Percentiles rank a stretch among this genome's conserved stretches.
Conservation (phyloP, 805 yeast species). For the Metschnikowia lochheadii region DNA sequence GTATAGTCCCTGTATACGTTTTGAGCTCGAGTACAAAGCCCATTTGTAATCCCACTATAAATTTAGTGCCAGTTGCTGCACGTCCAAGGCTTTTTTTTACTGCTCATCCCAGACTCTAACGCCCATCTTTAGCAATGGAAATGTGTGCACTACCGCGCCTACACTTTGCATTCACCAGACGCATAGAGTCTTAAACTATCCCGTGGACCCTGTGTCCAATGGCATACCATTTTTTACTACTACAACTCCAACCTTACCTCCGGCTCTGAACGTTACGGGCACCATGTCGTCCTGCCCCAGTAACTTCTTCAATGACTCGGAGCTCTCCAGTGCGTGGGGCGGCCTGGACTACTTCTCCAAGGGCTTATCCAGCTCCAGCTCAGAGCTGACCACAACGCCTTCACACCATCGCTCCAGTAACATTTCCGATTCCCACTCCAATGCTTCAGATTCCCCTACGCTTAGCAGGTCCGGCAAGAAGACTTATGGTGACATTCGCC, state of each 20-base stretch:
- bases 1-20: too few species aligned
- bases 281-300: slow-evolving; percentile 1
- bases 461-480: slow-evolving; percentile 3
- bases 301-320: not conserved
- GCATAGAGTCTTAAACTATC: not conserved
- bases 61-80: too few species aligned
- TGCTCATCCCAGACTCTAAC: not conserved
- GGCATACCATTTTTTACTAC: not conserved
- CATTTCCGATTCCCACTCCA: slow-evolving; percentile 9
- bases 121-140: slow-evolving; percentile 3
- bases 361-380: slow-evolving; percentile 9
- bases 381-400: slow-evolving; percentile 10
- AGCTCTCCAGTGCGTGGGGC: not conserved
- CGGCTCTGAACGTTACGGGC: not conserved
- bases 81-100: too few species aligned
- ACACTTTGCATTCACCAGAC: not conserved
- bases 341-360: not conserved
- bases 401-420: slow-evolving; percentile 8
- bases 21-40: too few species aligned
- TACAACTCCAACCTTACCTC: not conserved
- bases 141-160: slow-evolving; percentile 3
- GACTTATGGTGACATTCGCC: slow-evolving; percentile 4
- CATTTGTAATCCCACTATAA: too few species aligned
- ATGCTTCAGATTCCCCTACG: slow-evolving; percentile 1
- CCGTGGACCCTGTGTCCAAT: not conserved